These are phyloP conservation scores for Triticum aestivum DNA, from an alignment of 176 grass and related monocot species.

Conservation along the genomic window IWGSC_CS_RefSeq_v2.1 NC_057799.1:89024036-89024535, in stretches of 20 bases:
- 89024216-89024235: constrained; percentile 92
- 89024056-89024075: constrained; percentile 92
- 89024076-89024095: constrained; percentile 63
- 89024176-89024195: constrained; percentile 96
- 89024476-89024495: constrained; percentile 79
- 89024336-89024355: constrained; percentile 36
- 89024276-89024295: constrained; percentile 12
- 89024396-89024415: constrained; percentile 99
- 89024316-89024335: neutral
- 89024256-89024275: neutral
- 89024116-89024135: constrained; percentile 95
- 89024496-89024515: constrained; percentile 88
- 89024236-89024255: constrained; percentile 69
- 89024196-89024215: constrained; percentile 86
- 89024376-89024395: constrained; percentile 76
- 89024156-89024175: constrained; percentile 96
- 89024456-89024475: constrained; percentile 69
- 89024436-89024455: constrained; percentile 99
- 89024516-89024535: constrained; percentile 87
- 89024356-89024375: constrained; percentile 99
- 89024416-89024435: constrained; percentile 97
- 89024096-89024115: constrained; percentile 96
- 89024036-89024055: constrained; percentile 97
- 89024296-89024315: constrained; percentile 5
- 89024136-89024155: constrained; percentile 99